Evolutionary conservation across 768 basidiomycete species (phyloP), one percentile per base, ranked within the genome.

Genomic region (Floccularia luteovirens): DNA sequence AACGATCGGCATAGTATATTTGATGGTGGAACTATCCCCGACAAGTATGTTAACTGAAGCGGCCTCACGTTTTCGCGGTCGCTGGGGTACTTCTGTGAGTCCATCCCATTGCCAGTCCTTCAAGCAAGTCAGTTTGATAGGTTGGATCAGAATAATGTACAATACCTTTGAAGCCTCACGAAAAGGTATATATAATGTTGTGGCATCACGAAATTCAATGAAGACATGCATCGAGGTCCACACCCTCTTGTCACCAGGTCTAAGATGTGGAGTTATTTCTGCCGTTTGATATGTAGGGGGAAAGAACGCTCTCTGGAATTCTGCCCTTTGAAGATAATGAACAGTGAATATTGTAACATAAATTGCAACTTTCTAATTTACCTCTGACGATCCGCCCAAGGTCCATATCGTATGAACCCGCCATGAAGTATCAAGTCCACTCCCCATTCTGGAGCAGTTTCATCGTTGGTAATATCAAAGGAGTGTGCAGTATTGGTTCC

Each of bases 381-480:
- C 88, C 92, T 70, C 59, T 96, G 94, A 19, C 93, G 74, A 61
- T 98, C 94, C 17, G 92, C 85, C 94, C 94, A 98, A 3, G 94
- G 94, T 3, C 94, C 94, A 55, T 97, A 98, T 14, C 77, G 74
- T 24, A 96, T 48, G 24, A 70, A 57, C 0, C 90, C 93, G 13
- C 80, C 79, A 43, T 77, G 66, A n/a, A 97, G 66, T 13, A 82
- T 72, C 13, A 98, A 49, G 52, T 98, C 89, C 19, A 96, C 63
- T 2, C 93, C 94, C 89, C 92, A 98, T 54, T 98, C 90, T 4
- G 94, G 94, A 16, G 86, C 70, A 30, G 82, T 54, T 51, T 88
- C 92, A 1, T 90, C 84, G 53, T 96, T 96, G 2, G 89, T 91
- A 36, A 92, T 69, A 46, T 90, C 82, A 52, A 75, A 66, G 4